phyloP scores from a whole-genome alignment of 805 yeast genomes.

The Saturnispora ahearnii region DNA sequence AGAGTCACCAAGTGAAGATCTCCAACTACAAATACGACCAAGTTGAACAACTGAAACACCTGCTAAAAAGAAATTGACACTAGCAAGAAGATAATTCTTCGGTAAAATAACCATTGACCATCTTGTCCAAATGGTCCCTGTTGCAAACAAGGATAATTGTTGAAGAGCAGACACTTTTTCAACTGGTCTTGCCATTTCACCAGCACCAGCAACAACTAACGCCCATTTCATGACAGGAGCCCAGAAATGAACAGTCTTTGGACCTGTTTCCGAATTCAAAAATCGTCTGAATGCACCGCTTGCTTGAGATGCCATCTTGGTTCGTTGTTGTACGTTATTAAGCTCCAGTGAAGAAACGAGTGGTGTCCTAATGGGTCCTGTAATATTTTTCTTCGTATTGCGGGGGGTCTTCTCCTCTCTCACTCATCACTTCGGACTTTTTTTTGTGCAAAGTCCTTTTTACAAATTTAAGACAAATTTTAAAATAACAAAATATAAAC shows the following conservation, averaged over 20 bases:
- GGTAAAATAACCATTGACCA: constrained; percentile 95
- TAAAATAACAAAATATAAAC: background rate
- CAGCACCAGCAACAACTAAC: constrained; percentile 83
- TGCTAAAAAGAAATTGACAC: constrained; percentile 90
- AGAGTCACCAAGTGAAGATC: constrained; percentile 55
- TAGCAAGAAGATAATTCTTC: constrained; percentile 75
- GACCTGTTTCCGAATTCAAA: constrained; percentile 85
- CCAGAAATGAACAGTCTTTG: constrained; percentile 97
- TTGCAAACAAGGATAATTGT: constrained; percentile 75
- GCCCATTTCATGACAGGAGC: constrained; percentile 74
- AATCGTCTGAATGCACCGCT: constrained; percentile 51
- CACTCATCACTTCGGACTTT: background rate
- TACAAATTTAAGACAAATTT: background rate
- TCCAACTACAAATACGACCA: constrained; percentile 58
- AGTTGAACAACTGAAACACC: constrained; percentile 84
- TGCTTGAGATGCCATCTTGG: constrained; percentile 6
- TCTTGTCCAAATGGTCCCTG: constrained; percentile 96
- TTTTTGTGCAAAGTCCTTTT: background rate
- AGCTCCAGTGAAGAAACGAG: background rate
- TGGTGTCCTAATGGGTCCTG: background rate
- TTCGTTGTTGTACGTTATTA: background rate
- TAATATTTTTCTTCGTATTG: background rate
- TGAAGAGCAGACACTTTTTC: constrained; percentile 87
- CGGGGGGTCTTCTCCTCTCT: background rate
- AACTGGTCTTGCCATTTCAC: constrained; percentile 82